Evolutionary conservation across 2,329 filamentous ascomycete species (phyloP), one percentile per base, ranked within the genome.

Genomic region (Blumeriella jaapii): DNA sequence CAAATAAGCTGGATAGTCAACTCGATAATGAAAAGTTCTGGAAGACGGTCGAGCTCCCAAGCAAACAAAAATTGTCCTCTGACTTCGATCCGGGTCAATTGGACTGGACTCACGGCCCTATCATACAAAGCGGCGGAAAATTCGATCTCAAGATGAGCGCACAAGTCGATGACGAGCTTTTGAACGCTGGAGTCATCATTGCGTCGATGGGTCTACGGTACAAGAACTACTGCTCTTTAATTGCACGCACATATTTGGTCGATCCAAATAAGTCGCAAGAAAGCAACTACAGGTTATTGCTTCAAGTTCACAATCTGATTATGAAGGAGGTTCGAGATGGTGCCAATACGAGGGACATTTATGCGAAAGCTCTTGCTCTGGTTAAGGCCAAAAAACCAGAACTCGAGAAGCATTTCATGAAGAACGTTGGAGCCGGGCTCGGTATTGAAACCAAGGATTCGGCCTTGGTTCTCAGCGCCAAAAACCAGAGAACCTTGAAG

Each of bases 231-330:
- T 87, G 83, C 56, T 93, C 87, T 2, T 74, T 86, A 41, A 85
- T 98, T 48, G 86, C 82, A 9, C 78, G 91, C 46, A 96, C 93
- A 6, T 98, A 94, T 59, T 70, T 98, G 42, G 89, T 98, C 29
- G 93, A 96, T 51, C 93, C 93, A 11, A 95, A 91, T 62, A 96
- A 95, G 60, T 76, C 82, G 0, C 91, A 98, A 56, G 91, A 96
- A 61, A 80, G 72, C 56, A 91, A 87, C 55, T 98, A 98, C 67
- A 93, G 89, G 53, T 73, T 95, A 11, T 69, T 98, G 4, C 67
- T 84, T 35, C 74, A 75, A 33, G 75, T 96, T 9, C 89, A 96
- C 59, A 86, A 86, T 47, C 63, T 82, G n/a, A 81, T 94, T 18
- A 71, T 98, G 54, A 93, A 91, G 57, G 84, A 91, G 51, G 76